Conservation (phyloP, 805 yeast genomes). For the Yarrowia alimentaria region DNA sequence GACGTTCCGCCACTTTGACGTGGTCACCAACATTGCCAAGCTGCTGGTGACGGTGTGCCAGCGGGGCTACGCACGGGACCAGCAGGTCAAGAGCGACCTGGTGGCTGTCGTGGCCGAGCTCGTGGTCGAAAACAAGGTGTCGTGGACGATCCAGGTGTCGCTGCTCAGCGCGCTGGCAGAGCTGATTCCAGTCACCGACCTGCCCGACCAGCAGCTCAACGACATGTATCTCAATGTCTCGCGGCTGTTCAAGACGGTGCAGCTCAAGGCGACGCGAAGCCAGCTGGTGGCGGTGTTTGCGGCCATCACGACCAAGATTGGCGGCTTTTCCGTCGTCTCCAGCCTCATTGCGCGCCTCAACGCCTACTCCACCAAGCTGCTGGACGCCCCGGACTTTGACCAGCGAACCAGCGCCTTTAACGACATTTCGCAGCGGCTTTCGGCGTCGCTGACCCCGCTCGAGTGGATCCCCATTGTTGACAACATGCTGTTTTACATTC, state of each 20-base stretch:
- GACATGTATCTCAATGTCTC: constrained; percentile 50
- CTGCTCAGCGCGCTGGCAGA: constrained; percentile 57
- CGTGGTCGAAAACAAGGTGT: constrained; percentile 46
- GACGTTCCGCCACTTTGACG: constrained; percentile 26
- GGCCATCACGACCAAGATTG: constrained; percentile 55
- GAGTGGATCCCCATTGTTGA: constrained; percentile 83
- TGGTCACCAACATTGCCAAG: constrained; percentile 33
- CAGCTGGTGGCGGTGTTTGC: constrained; percentile 59
- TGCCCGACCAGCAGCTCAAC: constrained; percentile 31
- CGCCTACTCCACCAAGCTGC: constrained; percentile 55
- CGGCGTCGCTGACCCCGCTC: constrained; percentile 44
- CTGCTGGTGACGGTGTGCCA: constrained; percentile 41
- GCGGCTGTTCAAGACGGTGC: constrained; percentile 55
- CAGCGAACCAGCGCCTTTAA: constrained; percentile 67
- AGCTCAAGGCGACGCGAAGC: constrained; percentile 61
- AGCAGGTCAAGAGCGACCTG: constrained; percentile 52
- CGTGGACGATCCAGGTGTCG: constrained; percentile 48
- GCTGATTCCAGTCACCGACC: constrained; percentile 46
- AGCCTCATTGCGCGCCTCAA: constrained; percentile 63
- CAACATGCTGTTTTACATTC: constrained; percentile 65
- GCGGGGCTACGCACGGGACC: constrained; percentile 56
- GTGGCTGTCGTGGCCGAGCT: constrained; percentile 58
- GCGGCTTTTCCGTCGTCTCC: constrained; percentile 47
- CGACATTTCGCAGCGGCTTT: constrained; percentile 57
- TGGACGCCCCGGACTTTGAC: constrained; percentile 78